A percentile compares a stretch with the other conserved stretches of the same genome.
Conservation (phyloP, 306 rosid species). For the Cercis canadensis region DNA sequence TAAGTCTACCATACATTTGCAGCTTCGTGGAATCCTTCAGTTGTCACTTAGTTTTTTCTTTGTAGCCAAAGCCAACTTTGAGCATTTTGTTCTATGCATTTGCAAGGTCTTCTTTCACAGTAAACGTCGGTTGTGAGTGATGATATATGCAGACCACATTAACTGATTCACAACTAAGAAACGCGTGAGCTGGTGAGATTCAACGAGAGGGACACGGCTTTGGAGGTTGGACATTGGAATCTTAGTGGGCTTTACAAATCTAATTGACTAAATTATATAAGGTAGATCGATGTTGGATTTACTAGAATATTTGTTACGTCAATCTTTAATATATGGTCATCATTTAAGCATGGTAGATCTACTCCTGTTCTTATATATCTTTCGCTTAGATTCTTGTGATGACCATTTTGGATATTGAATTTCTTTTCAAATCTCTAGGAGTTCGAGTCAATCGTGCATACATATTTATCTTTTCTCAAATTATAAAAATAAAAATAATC, state of each 20-base stretch:
- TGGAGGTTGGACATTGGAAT: constrained; percentile 4
- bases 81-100: too few species aligned
- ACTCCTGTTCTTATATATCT: neutral
- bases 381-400: neutral
- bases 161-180: constrained; percentile 29
- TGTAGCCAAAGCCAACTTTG: too few species aligned
- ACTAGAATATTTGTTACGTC: too few species aligned
- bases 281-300: too few species aligned
- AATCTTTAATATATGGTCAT: too few species aligned
- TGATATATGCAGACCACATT: neutral
- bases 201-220: constrained; percentile 13
- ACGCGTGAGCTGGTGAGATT: constrained; percentile 18
- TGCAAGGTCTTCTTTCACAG: too few species aligned
- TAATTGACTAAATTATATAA: too few species aligned
- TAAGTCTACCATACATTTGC: too few species aligned
- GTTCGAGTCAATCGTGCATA: neutral
- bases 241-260: neutral
- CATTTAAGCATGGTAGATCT: too few species aligned
- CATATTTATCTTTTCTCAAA: constrained; percentile 8
- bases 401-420: neutral
- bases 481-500: neutral
- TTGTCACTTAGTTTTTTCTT: too few species aligned
- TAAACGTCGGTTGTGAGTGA: neutral
- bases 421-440: too few species aligned
- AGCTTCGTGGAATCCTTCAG: too few species aligned